Evolutionary conservation across 805 yeast genomes (phyloP), one percentile per base, ranked within the genome.

Genomic region (Lipomyces kockii): DNA sequence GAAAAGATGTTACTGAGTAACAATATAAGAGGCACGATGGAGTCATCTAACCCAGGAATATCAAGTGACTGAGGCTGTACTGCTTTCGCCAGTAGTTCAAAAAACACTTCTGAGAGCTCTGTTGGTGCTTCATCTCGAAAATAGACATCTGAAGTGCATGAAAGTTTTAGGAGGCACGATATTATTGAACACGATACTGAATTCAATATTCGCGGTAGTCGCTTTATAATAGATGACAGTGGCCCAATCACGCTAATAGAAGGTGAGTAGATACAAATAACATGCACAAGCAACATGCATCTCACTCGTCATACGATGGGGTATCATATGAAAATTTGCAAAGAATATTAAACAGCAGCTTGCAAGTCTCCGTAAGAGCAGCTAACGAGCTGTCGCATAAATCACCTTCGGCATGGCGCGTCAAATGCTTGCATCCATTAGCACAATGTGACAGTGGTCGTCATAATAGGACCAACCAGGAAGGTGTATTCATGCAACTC

Each of bases 281-380:
- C n/a, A 22, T 4, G 56, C 34, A 25, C n/a, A 20, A n/a, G 20
- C 1, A 37, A 14, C 39, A 11, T 37, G 22, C 9, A 7, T 17
- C 49, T 17, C n/a, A 43, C 49, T 43, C 49, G 9, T n/a, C 49
- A 43, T 43, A 43, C 22, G 49, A 43, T 43, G 49, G 49, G 22
- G 49, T 11, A 17, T 17, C 49, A 25, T 52, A 2, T 52, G 20
- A 51, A 27, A n/a, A 53, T 58, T 17, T 62, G 29, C 27, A 54
- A 27, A 66, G 58, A 51, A 66, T n/a, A 29, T 64, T 67, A 57
- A 67, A 67, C n/a, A 63, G 34, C 8, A 63, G 27, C 57, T 67
- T 67, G 57, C 67, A 64, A 4, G 67, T 64, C 58, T 67, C 70
- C 8, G 55, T 32, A 2, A 64, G 25, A 2, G 69, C 63, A 1